These are phyloP conservation scores for Pestalotiopsis fici DNA, from an alignment of 2,329 filamentous ascomycete species.

Conservation along the genomic window DNA sequence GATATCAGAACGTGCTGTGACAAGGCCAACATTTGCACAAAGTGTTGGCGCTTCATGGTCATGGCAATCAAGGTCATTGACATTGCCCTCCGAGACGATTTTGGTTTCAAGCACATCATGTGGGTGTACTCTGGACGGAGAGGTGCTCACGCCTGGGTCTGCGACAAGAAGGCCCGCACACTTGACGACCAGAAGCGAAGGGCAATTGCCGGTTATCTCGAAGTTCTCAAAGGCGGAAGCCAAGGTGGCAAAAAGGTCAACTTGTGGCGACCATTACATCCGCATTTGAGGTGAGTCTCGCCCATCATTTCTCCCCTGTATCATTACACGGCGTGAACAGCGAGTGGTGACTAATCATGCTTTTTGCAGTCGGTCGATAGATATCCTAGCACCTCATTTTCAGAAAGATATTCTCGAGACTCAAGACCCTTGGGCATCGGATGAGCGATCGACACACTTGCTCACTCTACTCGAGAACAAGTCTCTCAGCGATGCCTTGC, in stretches of 20 bases:
- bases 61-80: slow-evolving; percentile 98
- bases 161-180: slow-evolving; percentile 80
- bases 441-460: slow-evolving; percentile 74
- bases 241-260: slow-evolving; percentile 89
- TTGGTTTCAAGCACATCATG: slow-evolving; percentile 94
- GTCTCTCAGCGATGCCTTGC: slow-evolving; percentile 73
- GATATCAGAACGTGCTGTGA: slow-evolving; percentile 94
- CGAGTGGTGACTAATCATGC: background rate
- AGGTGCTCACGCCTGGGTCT: slow-evolving; percentile 98
- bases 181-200: slow-evolving; percentile 85
- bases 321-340: slow-evolving; percentile 1
- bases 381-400: slow-evolving; percentile 83
- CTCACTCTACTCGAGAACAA: slow-evolving; percentile 84
- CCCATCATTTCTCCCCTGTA: background rate
- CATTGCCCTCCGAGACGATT: slow-evolving; percentile 83
- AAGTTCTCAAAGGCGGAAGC: slow-evolving; percentile 83
- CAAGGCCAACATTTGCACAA: slow-evolving; percentile 88
- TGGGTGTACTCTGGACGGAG: slow-evolving; percentile 98
- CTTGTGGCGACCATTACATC: slow-evolving; percentile 80
- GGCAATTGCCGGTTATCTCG: slow-evolving; percentile 86
- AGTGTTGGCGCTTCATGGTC: slow-evolving; percentile 96
- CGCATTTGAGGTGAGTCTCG: slow-evolving; percentile 70
- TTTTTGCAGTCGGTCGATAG: slow-evolving; percentile 72
- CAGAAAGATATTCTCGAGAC: slow-evolving; percentile 76
- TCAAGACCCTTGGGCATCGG: slow-evolving; percentile 81